phyloP scores from a whole-genome alignment of 139 green algal species.

The Micromonas pusilla region DNA sequence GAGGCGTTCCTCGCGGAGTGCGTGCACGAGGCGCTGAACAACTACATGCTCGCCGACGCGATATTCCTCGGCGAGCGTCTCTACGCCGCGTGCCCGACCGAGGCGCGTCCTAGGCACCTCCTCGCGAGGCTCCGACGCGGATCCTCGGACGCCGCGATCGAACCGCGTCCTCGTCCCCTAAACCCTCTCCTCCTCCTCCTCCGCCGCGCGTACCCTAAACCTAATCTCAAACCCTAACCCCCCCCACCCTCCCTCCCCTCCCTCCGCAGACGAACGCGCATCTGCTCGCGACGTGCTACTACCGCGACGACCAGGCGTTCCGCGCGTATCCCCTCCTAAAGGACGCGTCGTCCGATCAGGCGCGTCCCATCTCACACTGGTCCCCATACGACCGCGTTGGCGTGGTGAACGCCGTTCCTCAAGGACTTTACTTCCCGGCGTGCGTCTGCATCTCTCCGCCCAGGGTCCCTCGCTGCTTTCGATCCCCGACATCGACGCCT shows the following conservation, averaged over 20 bases:
- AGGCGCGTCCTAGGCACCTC: constrained; percentile 42
- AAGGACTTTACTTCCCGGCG: too few species aligned
- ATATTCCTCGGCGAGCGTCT: constrained; percentile 76
- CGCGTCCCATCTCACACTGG: too few species aligned
- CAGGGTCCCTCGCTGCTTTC: too few species aligned
- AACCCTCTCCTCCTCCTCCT: too few species aligned
- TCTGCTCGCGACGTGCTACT: constrained; percentile 77
- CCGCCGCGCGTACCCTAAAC: neutral
- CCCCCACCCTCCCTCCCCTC: neutral
- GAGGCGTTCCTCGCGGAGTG: neutral
- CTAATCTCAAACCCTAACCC: neutral
- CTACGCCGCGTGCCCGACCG: constrained; percentile 52
- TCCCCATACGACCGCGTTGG: too few species aligned
- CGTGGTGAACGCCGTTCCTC: too few species aligned
- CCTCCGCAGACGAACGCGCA: constrained; percentile 63
- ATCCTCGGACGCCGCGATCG: too few species aligned
- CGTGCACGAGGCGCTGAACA: constrained; percentile 1
- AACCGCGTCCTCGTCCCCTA: too few species aligned
- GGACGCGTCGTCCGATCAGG: too few species aligned
- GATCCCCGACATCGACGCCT: too few species aligned
- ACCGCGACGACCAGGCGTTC: constrained; percentile 62
- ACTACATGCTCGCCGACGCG: constrained; percentile 36
- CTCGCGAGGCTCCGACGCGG: neutral
- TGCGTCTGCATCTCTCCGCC: too few species aligned
- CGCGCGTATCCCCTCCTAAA: constrained; percentile 66